A percentile compares a stretch with the other conserved stretches of the same genome.
Conservation (phyloP, 2,329 filamentous ascomycete genomes). For the Apiospora hydei region DNA sequence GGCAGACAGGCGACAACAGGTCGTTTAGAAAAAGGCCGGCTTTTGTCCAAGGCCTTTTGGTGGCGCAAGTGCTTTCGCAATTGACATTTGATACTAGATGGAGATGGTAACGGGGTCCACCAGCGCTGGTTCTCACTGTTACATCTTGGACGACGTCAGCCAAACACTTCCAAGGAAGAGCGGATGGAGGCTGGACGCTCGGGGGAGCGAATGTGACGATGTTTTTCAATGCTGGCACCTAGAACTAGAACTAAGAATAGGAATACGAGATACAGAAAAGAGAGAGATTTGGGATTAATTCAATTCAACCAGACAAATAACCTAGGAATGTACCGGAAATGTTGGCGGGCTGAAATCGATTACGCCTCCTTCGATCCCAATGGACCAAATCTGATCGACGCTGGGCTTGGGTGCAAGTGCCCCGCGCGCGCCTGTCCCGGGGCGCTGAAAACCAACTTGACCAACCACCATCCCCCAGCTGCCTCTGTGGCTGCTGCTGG, state of each 20-base stretch:
- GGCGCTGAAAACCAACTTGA: background rate
- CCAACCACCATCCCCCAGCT: background rate
- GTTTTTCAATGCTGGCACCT: background rate
- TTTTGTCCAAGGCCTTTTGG: background rate
- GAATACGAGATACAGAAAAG: background rate
- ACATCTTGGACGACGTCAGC: conserved; percentile 10
- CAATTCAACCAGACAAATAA: background rate
- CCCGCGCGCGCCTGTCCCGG: background rate
- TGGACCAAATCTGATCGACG: background rate
- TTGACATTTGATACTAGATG: background rate
- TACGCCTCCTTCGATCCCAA: conserved; percentile 2
- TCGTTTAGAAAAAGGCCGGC: background rate
- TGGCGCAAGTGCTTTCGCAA: conserved; percentile 14
- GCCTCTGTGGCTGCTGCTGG: background rate
- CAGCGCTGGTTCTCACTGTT: conserved; percentile 2
- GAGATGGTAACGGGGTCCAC: conserved; percentile 9
- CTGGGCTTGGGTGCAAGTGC: background rate
- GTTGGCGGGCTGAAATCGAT: background rate
- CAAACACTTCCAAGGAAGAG: background rate
- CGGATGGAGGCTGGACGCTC: background rate
- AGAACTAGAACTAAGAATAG: background rate
- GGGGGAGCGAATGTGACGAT: background rate
- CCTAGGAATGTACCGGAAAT: background rate
- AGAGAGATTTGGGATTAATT: background rate
- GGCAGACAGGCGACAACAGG: background rate